A percentile compares a stretch with the other conserved stretches of the same genome.
phyloP scores from a whole-genome alignment of 106 monocot genomes.

The Triglochin maritima region DNA sequence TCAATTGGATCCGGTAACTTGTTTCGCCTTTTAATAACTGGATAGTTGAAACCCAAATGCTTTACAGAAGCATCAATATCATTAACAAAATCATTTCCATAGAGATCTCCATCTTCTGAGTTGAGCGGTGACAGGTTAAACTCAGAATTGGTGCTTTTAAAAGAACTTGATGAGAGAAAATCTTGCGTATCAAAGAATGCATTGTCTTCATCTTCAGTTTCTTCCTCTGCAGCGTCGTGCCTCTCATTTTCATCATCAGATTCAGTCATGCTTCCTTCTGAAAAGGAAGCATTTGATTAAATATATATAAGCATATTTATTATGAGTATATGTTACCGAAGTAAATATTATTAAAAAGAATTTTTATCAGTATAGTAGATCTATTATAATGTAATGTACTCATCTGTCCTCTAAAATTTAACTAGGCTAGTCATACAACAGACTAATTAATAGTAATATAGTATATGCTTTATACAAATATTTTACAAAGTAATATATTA shows the following conservation, averaged over 20 bases:
- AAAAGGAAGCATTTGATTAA: not conserved
- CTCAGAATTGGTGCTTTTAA: slow-evolving; percentile 66
- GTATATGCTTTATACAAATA: too few species aligned
- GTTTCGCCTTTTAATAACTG: slow-evolving; percentile 29
- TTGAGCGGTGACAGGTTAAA: slow-evolving; percentile 25
- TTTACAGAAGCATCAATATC: slow-evolving; percentile 3
- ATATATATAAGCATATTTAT: not conserved
- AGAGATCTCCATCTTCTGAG: not conserved
- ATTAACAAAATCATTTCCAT: not conserved
- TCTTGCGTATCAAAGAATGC: slow-evolving; percentile 82
- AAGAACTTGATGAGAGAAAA: slow-evolving; percentile 82
- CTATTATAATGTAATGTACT: too few species aligned
- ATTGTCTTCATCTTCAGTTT: slow-evolving; percentile 83
- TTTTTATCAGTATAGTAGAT: too few species aligned
- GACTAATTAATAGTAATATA: too few species aligned
- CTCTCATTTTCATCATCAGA: slow-evolving; percentile 80
- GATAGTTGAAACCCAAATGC: slow-evolving; percentile 8
- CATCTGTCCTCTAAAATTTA: too few species aligned
- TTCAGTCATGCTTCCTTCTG: slow-evolving; percentile 54
- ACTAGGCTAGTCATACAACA: too few species aligned
- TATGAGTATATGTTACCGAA: too few species aligned
- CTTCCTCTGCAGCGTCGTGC: slow-evolving; percentile 67
- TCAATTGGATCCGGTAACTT: slow-evolving; percentile 72
- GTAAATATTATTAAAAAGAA: too few species aligned
- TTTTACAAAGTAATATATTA: too few species aligned